Evolutionary conservation across 1,139 yeast species (phyloP), one percentile per base, ranked within the genome.

Genomic region (Yamadazyma diospyri): DNA sequence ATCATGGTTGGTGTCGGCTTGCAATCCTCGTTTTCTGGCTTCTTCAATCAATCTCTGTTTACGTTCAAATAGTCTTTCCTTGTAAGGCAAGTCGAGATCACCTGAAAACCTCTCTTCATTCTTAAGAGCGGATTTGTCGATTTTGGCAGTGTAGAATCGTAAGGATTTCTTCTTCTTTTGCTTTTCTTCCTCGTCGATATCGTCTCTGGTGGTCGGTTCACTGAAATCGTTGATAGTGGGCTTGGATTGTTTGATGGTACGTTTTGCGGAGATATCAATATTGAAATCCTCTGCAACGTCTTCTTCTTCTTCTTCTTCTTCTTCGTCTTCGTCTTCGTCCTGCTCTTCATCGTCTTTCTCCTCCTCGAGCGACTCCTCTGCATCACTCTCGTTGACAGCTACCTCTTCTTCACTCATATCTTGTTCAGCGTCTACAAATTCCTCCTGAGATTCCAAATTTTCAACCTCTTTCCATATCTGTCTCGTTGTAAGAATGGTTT

Each of bases 141-240:
- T 89, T 62, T 89, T 92, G 40, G 97, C 85, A 1, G 98, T 92
- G 70, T 92, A 92, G 78, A 92, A 94, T 47, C 97, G 80, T 48
- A 92, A 76, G 1, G 95, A 76, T 57, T 78, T 81, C 66, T 84
- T 86, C 51, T 95, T 81, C 27, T 80, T 77, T 37, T 72, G 75
- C 57, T 92, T 88, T 34, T 89, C 98, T 53, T 87, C 95, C 41
- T 76, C 72, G 55, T 92, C 97, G 31, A 87, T 80, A 20, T 58
- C 69, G 21, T 81, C 92, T 32, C 82, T 86, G 26, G 76, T 64
- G 12, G 73, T 73, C 24, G 78, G 65, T 54, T 85, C 95, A 10
- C 76, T 66, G 49, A 66, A 81, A 53, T 85, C 94, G 33, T 67
- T 60, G 4, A 47, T 39, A 15, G 43, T 50, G 16, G 50, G 48